A percentile compares a stretch with the other conserved stretches of the same genome.
phyloP scores from a whole-genome alignment of 139 green algal genomes.

The Micractinium conductrix region DNA sequence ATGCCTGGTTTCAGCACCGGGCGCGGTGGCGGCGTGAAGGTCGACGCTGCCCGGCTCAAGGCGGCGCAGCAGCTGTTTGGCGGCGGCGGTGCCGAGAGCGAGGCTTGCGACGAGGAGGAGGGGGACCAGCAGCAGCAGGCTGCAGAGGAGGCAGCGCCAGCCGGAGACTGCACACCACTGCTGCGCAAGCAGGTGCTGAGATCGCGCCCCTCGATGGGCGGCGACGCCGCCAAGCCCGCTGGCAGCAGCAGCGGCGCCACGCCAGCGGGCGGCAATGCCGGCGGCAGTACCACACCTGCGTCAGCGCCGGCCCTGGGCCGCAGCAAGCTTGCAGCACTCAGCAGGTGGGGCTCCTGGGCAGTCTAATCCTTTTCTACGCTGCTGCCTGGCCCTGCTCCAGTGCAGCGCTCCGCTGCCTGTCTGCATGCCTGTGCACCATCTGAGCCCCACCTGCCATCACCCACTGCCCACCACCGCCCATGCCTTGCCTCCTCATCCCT shows the following conservation, averaged over 20 bases:
- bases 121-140: constrained; percentile 1
- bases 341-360: not conserved
- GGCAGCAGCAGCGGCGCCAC: not conserved
- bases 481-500: not conserved
- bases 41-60: not conserved
- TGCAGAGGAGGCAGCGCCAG: not conserved
- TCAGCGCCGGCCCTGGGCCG: not conserved
- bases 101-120: not conserved
- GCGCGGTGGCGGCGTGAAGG: not conserved
- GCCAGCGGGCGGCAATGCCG: not conserved
- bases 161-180: not conserved
- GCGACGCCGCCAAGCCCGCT: not conserved
- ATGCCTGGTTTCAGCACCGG: constrained; percentile 3
- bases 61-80: not conserved
- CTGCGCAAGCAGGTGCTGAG: constrained; percentile 27
- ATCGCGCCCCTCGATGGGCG: not conserved
- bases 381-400: not conserved
- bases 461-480: not conserved
- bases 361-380: not conserved
- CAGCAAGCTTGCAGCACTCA: not conserved
- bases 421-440: not conserved
- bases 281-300: not conserved
- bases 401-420: too few species aligned
- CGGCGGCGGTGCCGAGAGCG: not conserved
- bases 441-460: too few species aligned